Percentiles rank a stretch among this genome's conserved stretches.
Evolutionary conservation across 441 rosid species (phyloP).

Genomic region (Brassica balearica): DNA sequence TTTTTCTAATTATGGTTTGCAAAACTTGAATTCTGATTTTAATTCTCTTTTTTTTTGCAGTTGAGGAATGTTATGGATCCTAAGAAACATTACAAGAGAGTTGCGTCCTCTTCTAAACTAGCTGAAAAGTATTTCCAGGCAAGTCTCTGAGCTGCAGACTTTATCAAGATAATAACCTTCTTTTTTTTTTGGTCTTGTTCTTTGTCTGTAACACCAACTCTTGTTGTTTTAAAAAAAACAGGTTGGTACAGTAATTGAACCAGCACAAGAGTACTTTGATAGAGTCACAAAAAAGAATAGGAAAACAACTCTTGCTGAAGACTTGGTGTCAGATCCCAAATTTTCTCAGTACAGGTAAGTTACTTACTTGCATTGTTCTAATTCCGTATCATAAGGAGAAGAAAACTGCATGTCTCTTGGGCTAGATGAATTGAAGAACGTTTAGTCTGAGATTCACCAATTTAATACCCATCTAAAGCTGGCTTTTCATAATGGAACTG

Average conservation of each 20-base stretch:
- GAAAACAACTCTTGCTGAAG: slow-evolving; percentile 79
- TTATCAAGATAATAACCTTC: background rate
- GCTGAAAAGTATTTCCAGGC: slow-evolving; percentile 92
- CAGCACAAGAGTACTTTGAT: slow-evolving; percentile 65
- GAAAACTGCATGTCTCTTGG: background rate
- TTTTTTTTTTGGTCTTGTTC: background rate
- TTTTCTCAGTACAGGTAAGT: slow-evolving; percentile 68
- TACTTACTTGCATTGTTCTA: background rate
- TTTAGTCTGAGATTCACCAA: background rate
- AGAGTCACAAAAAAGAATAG: slow-evolving; percentile 88
- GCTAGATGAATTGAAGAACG: background rate
- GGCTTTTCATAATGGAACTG: background rate
- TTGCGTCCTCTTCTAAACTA: slow-evolving; percentile 57
- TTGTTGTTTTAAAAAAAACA: slow-evolving; percentile 36
- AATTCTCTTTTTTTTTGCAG: slow-evolving; percentile 44
- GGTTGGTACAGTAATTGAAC: slow-evolving; percentile 86
- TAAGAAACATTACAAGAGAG: slow-evolving; percentile 80
- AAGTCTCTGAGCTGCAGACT: slow-evolving; percentile 12
- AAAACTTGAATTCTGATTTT: background rate
- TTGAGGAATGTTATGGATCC: slow-evolving; percentile 85
- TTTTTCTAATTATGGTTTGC: background rate
- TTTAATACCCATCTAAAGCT: background rate
- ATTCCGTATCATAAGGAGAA: no score
- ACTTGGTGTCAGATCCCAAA: slow-evolving; percentile 66
- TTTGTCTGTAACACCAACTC: slow-evolving; percentile 21